Evolutionary conservation across 495 filamentous ascomycete genomes (phyloP), one percentile per base, ranked within the genome.

Genomic region (Penicillium roqueforti): DNA sequence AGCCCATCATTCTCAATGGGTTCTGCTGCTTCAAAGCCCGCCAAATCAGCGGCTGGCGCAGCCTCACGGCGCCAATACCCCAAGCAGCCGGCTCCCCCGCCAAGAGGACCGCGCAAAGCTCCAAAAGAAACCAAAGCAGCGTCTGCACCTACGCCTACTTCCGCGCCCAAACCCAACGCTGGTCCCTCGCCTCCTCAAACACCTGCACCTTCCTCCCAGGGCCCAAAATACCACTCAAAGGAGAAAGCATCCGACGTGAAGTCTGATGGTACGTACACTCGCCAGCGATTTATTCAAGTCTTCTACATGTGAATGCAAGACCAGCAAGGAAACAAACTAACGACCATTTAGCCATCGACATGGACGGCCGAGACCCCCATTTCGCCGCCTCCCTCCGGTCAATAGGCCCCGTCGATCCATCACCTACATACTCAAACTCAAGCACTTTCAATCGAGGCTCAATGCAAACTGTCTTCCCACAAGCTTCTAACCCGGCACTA

Each of bases 381-480:
- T 86, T 83, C 68, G 81, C 80, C 45, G 76, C 75, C 57, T 82
- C 81, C 46, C 79, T 87, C 51, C 80, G 79, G 61, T 67, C 69
- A 37, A 75, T 89, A 57, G 86, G 86, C 51, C 78, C 86, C 51
- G 85, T 88, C 18, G 75, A 77, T 46, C 83, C 85, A 16, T 72
- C 72, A 51, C 83, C 83, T 9, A 82, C 79, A 28, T 65, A 77
- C 58, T 84, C 85, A 8, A 69, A 75, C 57, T 75, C 79, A 29
- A 83, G 80, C 51, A 78, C 74, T 48, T 76, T 80, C 61, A 55
- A 53, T 48, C 54, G 57, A 60, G 47, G 54, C 42, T 54, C 55
- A 25, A 52, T 57, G 26, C 66, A 63, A 29, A 66, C 71, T n/a
- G 61, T 77, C 47, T 80, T 80, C 61, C 77, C 80, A 6, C 67